Evolutionary conservation across 805 yeast species (phyloP), one percentile per base, ranked within the genome.

Genomic region (Saturnispora sekii): DNA sequence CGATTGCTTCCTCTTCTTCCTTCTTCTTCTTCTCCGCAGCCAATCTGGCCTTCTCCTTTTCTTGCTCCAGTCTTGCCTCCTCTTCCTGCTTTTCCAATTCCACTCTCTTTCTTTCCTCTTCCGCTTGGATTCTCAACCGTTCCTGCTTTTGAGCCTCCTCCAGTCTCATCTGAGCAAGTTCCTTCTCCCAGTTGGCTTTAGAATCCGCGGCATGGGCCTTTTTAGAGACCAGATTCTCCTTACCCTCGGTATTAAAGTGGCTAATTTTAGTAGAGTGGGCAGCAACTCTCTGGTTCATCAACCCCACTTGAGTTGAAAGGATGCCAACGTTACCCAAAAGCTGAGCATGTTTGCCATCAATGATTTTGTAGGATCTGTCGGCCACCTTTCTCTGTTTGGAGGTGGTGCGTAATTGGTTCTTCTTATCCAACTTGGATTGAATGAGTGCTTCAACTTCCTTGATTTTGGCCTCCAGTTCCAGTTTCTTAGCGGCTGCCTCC

Each of bases 111-210:
- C 69, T 58, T 52, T 64, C 68, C 38, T 57, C 64, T 48, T 62
- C 67, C 10, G 61, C 63, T 50, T 67, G 70, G 16, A 65, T 57
- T 47, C 68, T 61, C 44, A 66, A 53, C 44, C 66, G 60, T 53
- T 70, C 75, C 50, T 72, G 76, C 44, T 69, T 74, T 44, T 61
- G 58, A 16, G 73, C 75, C 43, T 68, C 68, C 41, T 66, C 65
- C 40, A 62, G 56, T 44, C 74, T 72, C 43, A 72, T 57, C n/a
- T 58, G 65, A 38, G 65, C 63, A 58, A 66, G 65, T 49, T 75
- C 77, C 5, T 53, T 53, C 48, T 68, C 66, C 80, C 80, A 76
- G 16, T 58, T 58, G 26, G 52, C 45, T 43, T 56, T 61, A 38
- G 72, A 60, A 37, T 67, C 56, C 50, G 67, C 61, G 15, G 79